Evolutionary conservation across 495 filamentous ascomycete genomes (phyloP).

Genomic region (Penicillium bialowiezense): DNA sequence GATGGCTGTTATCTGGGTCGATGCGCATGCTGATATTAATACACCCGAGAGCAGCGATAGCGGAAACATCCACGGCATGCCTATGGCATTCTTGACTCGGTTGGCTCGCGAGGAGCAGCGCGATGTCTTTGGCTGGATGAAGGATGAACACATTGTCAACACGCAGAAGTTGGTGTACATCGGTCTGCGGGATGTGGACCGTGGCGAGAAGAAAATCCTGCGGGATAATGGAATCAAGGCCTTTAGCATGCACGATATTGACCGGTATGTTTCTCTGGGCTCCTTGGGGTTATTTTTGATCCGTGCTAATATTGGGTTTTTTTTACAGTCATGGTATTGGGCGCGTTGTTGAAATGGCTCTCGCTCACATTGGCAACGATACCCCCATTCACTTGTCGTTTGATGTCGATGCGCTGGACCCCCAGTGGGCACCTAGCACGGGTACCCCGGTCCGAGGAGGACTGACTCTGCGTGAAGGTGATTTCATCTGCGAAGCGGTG

Average conservation of each 20-base stretch:
- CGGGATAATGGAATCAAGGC: conserved; percentile 87
- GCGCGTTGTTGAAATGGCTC: conserved; percentile 93
- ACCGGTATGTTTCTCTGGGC: conserved; percentile 58
- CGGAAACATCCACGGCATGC: conserved; percentile 98
- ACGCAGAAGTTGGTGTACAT: conserved; percentile 95
- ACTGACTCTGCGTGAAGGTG: conserved; percentile 90
- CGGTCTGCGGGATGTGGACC: conserved; percentile 87
- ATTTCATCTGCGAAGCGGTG: conserved; percentile 96
- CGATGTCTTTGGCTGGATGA: conserved; percentile 86
- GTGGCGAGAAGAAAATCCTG: conserved; percentile 85
- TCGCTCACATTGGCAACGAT: conserved; percentile 89
- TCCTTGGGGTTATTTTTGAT: too few relatives aligned
- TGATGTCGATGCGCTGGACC: conserved; percentile 95
- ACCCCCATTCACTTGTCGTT: conserved; percentile 97
- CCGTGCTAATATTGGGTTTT: conserved; percentile 10
- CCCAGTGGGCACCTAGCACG: conserved; percentile 92
- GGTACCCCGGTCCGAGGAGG: conserved; percentile 96
- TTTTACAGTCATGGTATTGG: conserved; percentile 88
- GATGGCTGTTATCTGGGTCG: conserved; percentile 95
- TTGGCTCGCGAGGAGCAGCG: conserved; percentile 67
- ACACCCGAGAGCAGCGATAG: conserved; percentile 84
- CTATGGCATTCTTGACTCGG: conserved; percentile 86
- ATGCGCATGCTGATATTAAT: conserved; percentile 98
- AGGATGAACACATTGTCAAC: conserved; percentile 61
- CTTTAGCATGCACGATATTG: conserved; percentile 98